phyloP scores from a whole-genome alignment of 2,329 filamentous ascomycete genomes.

The Fusarium bactridioides region DNA sequence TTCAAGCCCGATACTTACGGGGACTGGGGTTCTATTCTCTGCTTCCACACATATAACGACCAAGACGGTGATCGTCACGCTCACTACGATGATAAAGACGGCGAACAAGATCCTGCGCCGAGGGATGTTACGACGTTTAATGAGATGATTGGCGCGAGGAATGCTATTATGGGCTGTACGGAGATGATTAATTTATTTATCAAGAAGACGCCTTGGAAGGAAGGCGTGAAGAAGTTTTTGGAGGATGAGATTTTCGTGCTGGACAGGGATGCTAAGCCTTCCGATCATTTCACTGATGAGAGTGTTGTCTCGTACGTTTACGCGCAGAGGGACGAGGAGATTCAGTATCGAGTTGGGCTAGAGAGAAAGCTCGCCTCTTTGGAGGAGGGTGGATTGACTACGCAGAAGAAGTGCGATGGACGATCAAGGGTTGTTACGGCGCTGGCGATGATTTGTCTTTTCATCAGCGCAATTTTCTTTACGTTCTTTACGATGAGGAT shows the following conservation, averaged over 20 bases:
- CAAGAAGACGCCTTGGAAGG: conserved; percentile 11
- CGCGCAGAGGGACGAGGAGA: neutral
- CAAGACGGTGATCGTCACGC: conserved; percentile 15
- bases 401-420: neutral
- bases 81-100: conserved; percentile 19
- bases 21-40: conserved; percentile 13
- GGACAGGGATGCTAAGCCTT: neutral
- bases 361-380: conserved; percentile 3
- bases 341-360: neutral
- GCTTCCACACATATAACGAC: conserved; percentile 17
- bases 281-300: conserved; percentile 23
- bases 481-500: neutral
- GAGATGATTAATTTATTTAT: conserved; percentile 9
- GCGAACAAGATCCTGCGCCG: conserved; percentile 1
- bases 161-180: conserved; percentile 7
- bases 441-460: neutral
- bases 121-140: conserved; percentile 16
- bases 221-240: conserved; percentile 10
- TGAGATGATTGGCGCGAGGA: conserved; percentile 12
- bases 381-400: neutral
- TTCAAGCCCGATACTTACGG: conserved; percentile 17
- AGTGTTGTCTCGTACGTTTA: conserved; percentile 3
- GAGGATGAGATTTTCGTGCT: conserved; percentile 11
- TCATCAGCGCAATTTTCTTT: neutral
- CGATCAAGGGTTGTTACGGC: neutral